Base-by-base conservation (phyloP, 2,329 filamentous ascomycete species). In the Hypoxylon sp. region DNA sequence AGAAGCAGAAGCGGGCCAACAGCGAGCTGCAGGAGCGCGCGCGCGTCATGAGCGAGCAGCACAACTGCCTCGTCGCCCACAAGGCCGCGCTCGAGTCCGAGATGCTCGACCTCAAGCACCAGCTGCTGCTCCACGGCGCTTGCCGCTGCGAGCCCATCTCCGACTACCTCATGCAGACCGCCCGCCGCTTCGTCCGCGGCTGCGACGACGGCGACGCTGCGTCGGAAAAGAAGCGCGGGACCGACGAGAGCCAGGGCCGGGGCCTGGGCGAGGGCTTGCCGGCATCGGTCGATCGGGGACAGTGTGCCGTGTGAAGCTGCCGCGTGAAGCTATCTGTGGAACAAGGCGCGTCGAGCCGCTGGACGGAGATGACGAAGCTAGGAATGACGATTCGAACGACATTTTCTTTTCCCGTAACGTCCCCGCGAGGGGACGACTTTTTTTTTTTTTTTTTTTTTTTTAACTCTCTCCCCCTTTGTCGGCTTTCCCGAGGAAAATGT, bases 1-100 rank as follows among this genome's bases (percentile, higher is more conserved):
- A 55, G 49, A 64, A 64, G 29, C 59, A 62, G 52, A 64, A 64
- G 17, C 9, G 38, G 13, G 55, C 55, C 5, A 59, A 64, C 40
- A 37, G 33, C 17, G 59, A 57, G 15, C 42, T 62, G 18, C 49
- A 59, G 35, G 52, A 62, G 29, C 52, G 10, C 23, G 58, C 52
- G 21, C 49, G 55, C 1, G 10, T 54, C 9, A 46, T 64, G 31
- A 35, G n/a, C 23, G 48, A 62, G 31, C 58, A 57, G 23, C 55
- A 64, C 52, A 35, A 52, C 17, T 55, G 42, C 33, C 46, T 64
- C 8, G n/a, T 52, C 17, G 47, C 52, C 6, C 49, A 43, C 40
- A 62, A 59, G 31, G 55, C 52, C 2, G 49, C 55, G 8, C 49
- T 64, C 5, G 52, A 62, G 29, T 51, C 42, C 21, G 62, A 64